A percentile compares a stretch with the other conserved stretches of the same genome.
These are phyloP conservation scores for Fusarium torreyae DNA, from an alignment of 2,329 filamentous ascomycete species.

Conservation along the genomic window DNA sequence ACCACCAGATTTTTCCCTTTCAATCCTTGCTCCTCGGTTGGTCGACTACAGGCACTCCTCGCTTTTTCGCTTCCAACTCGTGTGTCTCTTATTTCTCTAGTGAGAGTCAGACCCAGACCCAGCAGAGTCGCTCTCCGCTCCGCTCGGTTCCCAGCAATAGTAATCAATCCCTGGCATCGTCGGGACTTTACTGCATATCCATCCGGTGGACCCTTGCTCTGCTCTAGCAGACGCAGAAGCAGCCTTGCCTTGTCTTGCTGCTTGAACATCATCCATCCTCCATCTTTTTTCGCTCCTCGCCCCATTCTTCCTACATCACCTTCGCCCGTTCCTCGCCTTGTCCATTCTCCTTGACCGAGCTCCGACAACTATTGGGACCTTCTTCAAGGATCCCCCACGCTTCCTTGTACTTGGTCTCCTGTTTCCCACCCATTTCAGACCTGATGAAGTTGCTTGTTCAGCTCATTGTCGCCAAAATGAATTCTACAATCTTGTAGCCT, in stretches of 20 bases:
- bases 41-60: conserved; percentile 21
- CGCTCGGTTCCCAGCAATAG: conserved; percentile 6
- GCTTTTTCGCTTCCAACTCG: background rate
- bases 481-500: conserved; percentile 44
- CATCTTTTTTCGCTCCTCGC: conserved; percentile 39
- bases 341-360: conserved; percentile 50
- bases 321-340: conserved; percentile 31
- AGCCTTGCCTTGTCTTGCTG: conserved; percentile 28
- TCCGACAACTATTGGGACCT: conserved; percentile 30
- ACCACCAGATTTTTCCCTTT: conserved; percentile 28
- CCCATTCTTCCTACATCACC: conserved; percentile 40
- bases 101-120: conserved; percentile 2
- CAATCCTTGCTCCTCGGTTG: conserved; percentile 25
- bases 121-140: conserved; percentile 19
- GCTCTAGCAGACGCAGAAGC: conserved; percentile 7
- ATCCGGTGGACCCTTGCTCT: conserved; percentile 41
- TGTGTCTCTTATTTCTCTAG: too few species aligned
- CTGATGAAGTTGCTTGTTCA: conserved; percentile 48
- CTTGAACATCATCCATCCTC: conserved; percentile 41
- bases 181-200: conserved; percentile 37
- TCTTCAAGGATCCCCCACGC: conserved; percentile 45
- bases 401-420: conserved; percentile 44
- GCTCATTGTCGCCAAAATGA: conserved; percentile 47
- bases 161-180: conserved; percentile 24
- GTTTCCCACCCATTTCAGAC: conserved; percentile 28